These are phyloP conservation scores for Cercospora nicotianae DNA, from an alignment of 2,329 filamentous ascomycete species.

Conservation along the genomic window DNA sequence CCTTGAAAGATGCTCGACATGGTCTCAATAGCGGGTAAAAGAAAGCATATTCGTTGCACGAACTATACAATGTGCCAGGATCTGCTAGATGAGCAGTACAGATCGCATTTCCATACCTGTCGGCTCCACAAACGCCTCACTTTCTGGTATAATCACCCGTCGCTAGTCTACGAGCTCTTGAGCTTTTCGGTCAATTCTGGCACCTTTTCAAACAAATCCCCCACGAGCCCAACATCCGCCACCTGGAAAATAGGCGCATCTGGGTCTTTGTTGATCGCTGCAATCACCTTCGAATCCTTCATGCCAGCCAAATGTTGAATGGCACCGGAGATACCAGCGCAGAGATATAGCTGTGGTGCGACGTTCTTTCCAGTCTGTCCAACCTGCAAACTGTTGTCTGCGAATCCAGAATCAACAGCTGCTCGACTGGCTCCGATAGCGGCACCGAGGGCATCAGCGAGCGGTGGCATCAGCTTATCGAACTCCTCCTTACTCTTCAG, in stretches of 20 bases:
- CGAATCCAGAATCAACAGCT: slow-evolving; percentile 94
- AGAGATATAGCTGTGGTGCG: slow-evolving; percentile 91
- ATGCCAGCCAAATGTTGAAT: slow-evolving; percentile 98
- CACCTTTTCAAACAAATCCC: slow-evolving; percentile 92
- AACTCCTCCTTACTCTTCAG: slow-evolving; percentile 99
- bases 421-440: slow-evolving; percentile 93
- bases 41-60: background rate
- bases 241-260: slow-evolving; percentile 99
- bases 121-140: slow-evolving; percentile 3
- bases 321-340: slow-evolving; percentile 91
- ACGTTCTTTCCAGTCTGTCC: slow-evolving; percentile 99
- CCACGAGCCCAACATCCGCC: slow-evolving; percentile 91
- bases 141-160: background rate
- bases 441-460: slow-evolving; percentile 91
- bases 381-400: slow-evolving; percentile 97
- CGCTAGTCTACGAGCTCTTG: slow-evolving; percentile 50
- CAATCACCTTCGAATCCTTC: slow-evolving; percentile 99
- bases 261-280: slow-evolving; percentile 95
- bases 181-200: slow-evolving; percentile 96
- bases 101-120: background rate
- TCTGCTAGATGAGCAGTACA: background rate
- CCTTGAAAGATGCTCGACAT: background rate
- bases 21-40: background rate
- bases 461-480: slow-evolving; percentile 84
- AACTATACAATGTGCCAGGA: background rate